Conservation (phyloP, 2,329 filamentous ascomycete species). For the Penicillium nordicum region DNA sequence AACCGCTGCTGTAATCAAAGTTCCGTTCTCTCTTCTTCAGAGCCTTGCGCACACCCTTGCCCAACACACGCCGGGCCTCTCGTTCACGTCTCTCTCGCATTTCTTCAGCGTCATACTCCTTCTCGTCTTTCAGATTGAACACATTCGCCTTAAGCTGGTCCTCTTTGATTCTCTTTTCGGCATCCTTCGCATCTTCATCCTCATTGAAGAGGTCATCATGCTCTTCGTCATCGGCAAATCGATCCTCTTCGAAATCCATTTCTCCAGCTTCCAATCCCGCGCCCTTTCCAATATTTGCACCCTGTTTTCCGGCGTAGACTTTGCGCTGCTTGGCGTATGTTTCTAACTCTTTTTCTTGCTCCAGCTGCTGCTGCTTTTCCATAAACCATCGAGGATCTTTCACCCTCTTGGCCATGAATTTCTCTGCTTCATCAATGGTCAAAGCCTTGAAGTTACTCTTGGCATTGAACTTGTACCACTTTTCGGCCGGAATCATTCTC, state of each 20-base stretch:
- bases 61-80: slow-evolving; percentile 64
- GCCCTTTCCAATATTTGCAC: slow-evolving; percentile 40
- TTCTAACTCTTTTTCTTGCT: slow-evolving; percentile 58
- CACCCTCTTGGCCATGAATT: slow-evolving; percentile 73
- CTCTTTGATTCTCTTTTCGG: slow-evolving; percentile 68
- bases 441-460: slow-evolving; percentile 66
- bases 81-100: slow-evolving; percentile 62
- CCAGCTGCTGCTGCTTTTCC: slow-evolving; percentile 53
- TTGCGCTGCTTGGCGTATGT: slow-evolving; percentile 49
- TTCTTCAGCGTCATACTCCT: slow-evolving; percentile 66
- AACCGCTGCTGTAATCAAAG: slow-evolving; percentile 76
- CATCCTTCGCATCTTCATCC: slow-evolving; percentile 74
- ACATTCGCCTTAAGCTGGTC: slow-evolving; percentile 85
- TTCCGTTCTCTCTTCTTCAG: slow-evolving; percentile 83
- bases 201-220: slow-evolving; percentile 72
- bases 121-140: slow-evolving; percentile 73
- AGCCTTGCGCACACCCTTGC: slow-evolving; percentile 75
- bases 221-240: slow-evolving; percentile 87
- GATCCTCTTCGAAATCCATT: slow-evolving; percentile 66
- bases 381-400: slow-evolving; percentile 78
- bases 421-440: slow-evolving; percentile 80
- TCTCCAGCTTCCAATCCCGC: slow-evolving; percentile 60
- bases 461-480: slow-evolving; percentile 72
- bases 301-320: slow-evolving; percentile 46
- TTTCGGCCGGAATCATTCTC: slow-evolving; percentile 86